Evolutionary conservation across 1,284 basidiomycete species (phyloP).

Genomic region (Laetiporus sulphureus): DNA sequence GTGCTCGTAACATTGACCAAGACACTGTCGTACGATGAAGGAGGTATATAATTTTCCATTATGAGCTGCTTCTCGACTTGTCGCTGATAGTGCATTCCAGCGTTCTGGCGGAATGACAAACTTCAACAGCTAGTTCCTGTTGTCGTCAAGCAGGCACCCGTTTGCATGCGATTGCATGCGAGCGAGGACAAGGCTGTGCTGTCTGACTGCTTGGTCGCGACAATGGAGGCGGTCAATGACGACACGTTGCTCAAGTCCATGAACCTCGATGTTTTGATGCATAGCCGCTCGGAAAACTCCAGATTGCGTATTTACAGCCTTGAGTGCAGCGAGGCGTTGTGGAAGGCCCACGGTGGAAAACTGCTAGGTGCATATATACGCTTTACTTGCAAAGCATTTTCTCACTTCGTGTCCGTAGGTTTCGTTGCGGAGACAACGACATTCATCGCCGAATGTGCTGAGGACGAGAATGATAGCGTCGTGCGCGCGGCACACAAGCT

Average conservation of each 20-base stretch:
- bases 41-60: slow-evolving; percentile 43
- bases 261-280: slow-evolving; percentile 83
- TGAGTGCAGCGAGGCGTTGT: slow-evolving; percentile 63
- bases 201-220: slow-evolving; percentile 42
- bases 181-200: slow-evolving; percentile 35
- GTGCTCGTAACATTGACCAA: slow-evolving; percentile 62
- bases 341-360: slow-evolving; percentile 73
- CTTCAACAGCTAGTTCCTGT: slow-evolving; percentile 54
- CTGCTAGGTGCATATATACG: slow-evolving; percentile 52
- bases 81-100: slow-evolving; percentile 29
- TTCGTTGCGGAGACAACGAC: slow-evolving; percentile 73
- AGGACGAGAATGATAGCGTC: slow-evolving; percentile 78
- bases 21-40: slow-evolving; percentile 77
- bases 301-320: slow-evolving; percentile 67
- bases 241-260: slow-evolving; percentile 69
- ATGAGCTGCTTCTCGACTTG: too few species aligned
- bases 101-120: slow-evolving; percentile 85
- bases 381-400: too few species aligned
- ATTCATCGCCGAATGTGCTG: slow-evolving; percentile 77
- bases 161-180: slow-evolving; percentile 34
- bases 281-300: slow-evolving; percentile 77
- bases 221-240: slow-evolving; percentile 53
- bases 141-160: slow-evolving; percentile 60
- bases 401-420: too few species aligned
- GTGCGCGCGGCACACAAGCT: slow-evolving; percentile 59